These are phyloP conservation scores for Xylaria arbuscula DNA, from an alignment of 2,329 filamentous ascomycete species.

Conservation along the genomic window DNA sequence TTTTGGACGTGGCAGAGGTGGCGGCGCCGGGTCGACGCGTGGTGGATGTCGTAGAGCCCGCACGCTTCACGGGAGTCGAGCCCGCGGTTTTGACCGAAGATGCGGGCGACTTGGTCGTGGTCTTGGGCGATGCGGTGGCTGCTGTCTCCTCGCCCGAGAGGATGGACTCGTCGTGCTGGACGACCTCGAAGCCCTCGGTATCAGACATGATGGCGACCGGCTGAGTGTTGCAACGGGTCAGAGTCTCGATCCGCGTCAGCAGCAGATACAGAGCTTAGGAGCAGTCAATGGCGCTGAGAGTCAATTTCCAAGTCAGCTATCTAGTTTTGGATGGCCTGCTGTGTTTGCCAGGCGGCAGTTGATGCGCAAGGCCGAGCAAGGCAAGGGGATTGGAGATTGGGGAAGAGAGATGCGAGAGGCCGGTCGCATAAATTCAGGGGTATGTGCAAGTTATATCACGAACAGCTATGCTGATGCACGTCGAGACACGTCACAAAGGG, in stretches of 20 bases:
- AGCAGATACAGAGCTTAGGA: constrained; percentile 24
- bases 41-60: constrained; percentile 50
- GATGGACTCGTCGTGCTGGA: constrained; percentile 57
- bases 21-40: constrained; percentile 52
- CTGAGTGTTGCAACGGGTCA: constrained; percentile 1
- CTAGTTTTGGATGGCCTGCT: constrained; percentile 6
- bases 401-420: constrained; percentile 26
- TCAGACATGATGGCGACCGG: constrained; percentile 57
- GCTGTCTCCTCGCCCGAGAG: constrained; percentile 51
- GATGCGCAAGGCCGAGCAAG: constrained; percentile 28
- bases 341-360: constrained; percentile 28
- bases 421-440: constrained; percentile 41
- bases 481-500: constrained; percentile 49
- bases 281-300: constrained; percentile 32
- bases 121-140: constrained; percentile 48
- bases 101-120: constrained; percentile 45
- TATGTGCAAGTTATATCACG: constrained; percentile 27
- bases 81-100: constrained; percentile 52
- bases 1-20: constrained; percentile 44
- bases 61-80: constrained; percentile 53
- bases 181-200: constrained; percentile 58
- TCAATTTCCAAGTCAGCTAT: constrained; percentile 35
- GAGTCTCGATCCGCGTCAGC: constrained; percentile 11
- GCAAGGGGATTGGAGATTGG: constrained; percentile 21
- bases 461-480: constrained; percentile 42